Base-by-base conservation (phyloP, 2,329 filamentous ascomycete species). In the Arthrobotrys iridis region DNA sequence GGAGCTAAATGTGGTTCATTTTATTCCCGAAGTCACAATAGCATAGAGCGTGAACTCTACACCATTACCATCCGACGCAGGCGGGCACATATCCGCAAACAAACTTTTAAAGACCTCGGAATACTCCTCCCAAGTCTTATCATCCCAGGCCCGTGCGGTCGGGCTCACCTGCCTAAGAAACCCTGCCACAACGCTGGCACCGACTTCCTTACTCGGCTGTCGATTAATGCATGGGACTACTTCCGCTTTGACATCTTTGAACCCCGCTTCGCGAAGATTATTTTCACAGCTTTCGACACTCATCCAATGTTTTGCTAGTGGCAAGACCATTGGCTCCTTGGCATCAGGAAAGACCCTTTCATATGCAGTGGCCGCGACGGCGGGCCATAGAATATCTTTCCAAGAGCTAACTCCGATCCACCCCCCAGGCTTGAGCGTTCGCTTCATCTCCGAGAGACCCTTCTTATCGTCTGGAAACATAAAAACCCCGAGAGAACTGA, bases 391-490 rank as follows among this genome's bases (percentile, higher is more conserved):
- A 48, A 68, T 55, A 55, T 68, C 58, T 18, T 68, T 75, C 63
- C 70, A 64, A 13, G 63, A 63, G 11, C 57, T 45, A 4, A 63
- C 40, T 1, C 63, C 71, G 3, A 68, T 45, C 71, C 60, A 73
- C 11, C 60, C 68, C 20, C 68, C 68, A 4, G 59, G 41, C 24
- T 73, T 52, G 7, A 73, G 18, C 1, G 62, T 66, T 37, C 68
- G 37, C n/a, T 58, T 52, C 43, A 66, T 62, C 28, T 72, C 68
- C 15, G 30, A 24, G 4, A 66, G 30, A 2, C 68, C 68, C 18
- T 70, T 75, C 13, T 50, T 50, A 2, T 58, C 57, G 8, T 75
- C 71, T 13, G 71, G 64, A 24, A 75, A 75, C 71, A 75, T 50
- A 18, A 75, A 70, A 4, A 68, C 48, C 4, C 71, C 64, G 1